Evolutionary conservation across 371 early-diverging fungal species (phyloP), one percentile per base, ranked within the genome.

Genomic region (Conidiobolus coronatus): DNA sequence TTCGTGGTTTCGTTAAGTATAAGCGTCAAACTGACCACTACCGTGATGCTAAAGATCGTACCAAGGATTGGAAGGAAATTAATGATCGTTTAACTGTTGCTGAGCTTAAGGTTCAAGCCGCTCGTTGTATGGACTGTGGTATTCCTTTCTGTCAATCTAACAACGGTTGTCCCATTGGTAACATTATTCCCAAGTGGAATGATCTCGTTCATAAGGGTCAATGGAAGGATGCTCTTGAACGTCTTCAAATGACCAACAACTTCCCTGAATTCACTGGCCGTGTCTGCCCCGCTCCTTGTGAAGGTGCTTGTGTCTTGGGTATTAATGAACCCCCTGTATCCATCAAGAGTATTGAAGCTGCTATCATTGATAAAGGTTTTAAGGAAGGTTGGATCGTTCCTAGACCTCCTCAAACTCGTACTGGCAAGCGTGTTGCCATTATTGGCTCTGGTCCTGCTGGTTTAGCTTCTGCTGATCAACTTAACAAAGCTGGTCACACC

Each of bases 121-220:
- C 92, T 15, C 77, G 96, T 45, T 95, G 93, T 69, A 93, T 95
- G 83, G 92, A 86, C 55, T 90, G 94, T 59, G 95, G 95, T 63
- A 77, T 91, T 17, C 93, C 95, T 20, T 91, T 90, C 75, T 94
- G 95, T 61, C 93, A 94, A 68, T 82, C 85, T 9, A 84, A 90
- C 55, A 75, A 79, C 36, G 95, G 95, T 18, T 94, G 95, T 59
- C 95, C 95, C 18, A 88, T 95, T 42, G 82, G 85, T 48, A 95
- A 95, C 68, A 79, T 91, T 50, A 93, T 95, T 52, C 96, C 96
- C 54, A 89, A 89, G 68, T 95, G 93, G 92, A 95, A 95, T 58
- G 91, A 95, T 38, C 68, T 93, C 12, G 82, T 95, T 24, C 90
- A 75, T 71, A 75, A 80, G 60, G 73, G 87, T 58, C 80, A 90